Evolutionary conservation across 2,329 filamentous ascomycete species (phyloP), one percentile per base, ranked within the genome.

Genomic region (Byssoonygena ceratinophila): DNA sequence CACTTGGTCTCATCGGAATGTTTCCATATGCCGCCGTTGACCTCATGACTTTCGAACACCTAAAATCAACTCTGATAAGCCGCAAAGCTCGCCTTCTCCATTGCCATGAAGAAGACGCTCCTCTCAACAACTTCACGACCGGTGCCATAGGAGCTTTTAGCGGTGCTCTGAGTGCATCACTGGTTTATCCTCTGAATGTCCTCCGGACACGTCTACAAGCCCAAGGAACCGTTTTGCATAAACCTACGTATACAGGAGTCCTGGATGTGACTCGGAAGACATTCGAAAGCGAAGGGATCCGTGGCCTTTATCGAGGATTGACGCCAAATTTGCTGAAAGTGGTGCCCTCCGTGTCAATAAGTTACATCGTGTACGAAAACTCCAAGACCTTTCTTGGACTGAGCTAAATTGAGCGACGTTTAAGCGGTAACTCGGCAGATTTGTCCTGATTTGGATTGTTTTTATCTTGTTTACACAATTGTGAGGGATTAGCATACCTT

Each of bases 21-120:
- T 98, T 98, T 63, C 92, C 92, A 0, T 98, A 97, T 68, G 91
- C 89, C 39, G 92, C 92, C 46, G 94, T 98, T 64, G 92, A 98
- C 65, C 84, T 98, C 63, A 88, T 87, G 58, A 95, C 88, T 0
- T 98, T 97, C 64, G 92, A 98, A 70, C 82, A 92, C 55, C 78
- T 96, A 56, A 98, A 98, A 71, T 81, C 79, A 45, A 76, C 76
- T 6, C 81, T 94, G 58, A 79, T 84, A 31, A 71, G 71, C 3
- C 83, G 83, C 58, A 85, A 88, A 63, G 85, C 88, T 11, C 81
- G 79, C 54, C 71, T 76, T 31, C 70, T 79, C 8, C 81, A 83
- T 40, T 82, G 86, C 59, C 83, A 88, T 62, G 87, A 95, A 66
- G 87, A 94, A 59, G 88, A 95, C 59, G 83, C 87, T 8, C 69